Evolutionary conservation across 2,329 filamentous ascomycete species (phyloP).

Genomic region (Colletotrichum sp.): DNA sequence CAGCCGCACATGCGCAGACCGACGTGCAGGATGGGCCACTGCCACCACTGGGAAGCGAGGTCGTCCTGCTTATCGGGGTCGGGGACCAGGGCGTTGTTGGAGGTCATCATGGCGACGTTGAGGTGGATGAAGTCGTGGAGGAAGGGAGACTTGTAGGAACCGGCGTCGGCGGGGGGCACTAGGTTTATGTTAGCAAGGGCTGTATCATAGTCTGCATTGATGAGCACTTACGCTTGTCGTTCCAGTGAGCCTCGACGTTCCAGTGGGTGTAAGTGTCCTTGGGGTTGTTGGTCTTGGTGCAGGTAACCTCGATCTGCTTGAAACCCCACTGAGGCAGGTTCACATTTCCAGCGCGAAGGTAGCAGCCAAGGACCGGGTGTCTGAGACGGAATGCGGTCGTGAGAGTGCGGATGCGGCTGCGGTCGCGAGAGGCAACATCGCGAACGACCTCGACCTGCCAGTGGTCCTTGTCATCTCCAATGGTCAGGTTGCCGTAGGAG

Average conservation of each 20-base stretch:
- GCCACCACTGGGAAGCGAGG: constrained; percentile 95
- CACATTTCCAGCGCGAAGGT: constrained; percentile 91
- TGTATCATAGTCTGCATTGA: background rate
- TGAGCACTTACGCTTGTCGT: constrained; percentile 80
- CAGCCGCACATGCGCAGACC: constrained; percentile 98
- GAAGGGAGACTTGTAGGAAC: constrained; percentile 95
- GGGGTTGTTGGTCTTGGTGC: constrained; percentile 90
- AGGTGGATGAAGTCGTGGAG: constrained; percentile 96
- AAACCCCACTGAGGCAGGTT: constrained; percentile 99
- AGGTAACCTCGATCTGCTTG: constrained; percentile 98
- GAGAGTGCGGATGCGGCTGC: constrained; percentile 84
- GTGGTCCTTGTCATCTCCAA: constrained; percentile 97
- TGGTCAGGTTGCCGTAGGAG: constrained; percentile 91
- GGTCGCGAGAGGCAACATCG: constrained; percentile 86
- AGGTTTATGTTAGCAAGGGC: constrained; percentile 33
- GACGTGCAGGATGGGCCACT: constrained; percentile 95
- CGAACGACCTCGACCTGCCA: constrained; percentile 93
- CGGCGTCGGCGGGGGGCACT: constrained; percentile 90
- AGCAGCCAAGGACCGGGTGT: constrained; percentile 85
- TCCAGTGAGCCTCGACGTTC: constrained; percentile 96
- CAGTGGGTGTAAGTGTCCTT: constrained; percentile 96
- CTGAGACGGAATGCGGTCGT: constrained; percentile 91
- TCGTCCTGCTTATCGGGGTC: constrained; percentile 99
- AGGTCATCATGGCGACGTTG: constrained; percentile 99
- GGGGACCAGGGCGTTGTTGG: constrained; percentile 96